These are phyloP conservation scores for Fibroporia radiculosa DNA, from an alignment of 768 basidiomycete species.

Conservation along the genomic window DNA sequence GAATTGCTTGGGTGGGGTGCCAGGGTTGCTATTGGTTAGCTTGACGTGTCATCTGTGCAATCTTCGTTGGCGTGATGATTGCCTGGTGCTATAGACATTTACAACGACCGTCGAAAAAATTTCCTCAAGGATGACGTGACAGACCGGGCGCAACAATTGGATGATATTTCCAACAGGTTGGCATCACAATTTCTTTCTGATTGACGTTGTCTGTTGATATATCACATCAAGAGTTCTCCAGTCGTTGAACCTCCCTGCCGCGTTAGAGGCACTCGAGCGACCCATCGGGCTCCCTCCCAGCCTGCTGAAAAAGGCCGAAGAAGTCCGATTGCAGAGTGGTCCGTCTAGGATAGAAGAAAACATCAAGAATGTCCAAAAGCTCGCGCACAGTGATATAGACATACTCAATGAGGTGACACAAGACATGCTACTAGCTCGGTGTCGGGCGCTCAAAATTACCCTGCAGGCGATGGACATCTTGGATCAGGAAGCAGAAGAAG, in stretches of 20 bases:
- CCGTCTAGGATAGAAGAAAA: conserved; percentile 61
- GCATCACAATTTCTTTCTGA: neutral
- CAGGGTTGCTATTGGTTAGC: conserved; percentile 76
- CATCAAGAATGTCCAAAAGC: conserved; percentile 62
- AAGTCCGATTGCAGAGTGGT: conserved; percentile 75
- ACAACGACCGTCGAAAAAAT: conserved; percentile 71
- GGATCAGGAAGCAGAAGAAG: conserved; percentile 85
- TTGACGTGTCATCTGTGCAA: neutral
- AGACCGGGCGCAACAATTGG: conserved; percentile 52
- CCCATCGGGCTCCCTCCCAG: conserved; percentile 87
- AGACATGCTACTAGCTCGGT: neutral
- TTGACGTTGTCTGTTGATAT: neutral
- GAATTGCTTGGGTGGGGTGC: conserved; percentile 84
- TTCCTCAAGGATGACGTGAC: conserved; percentile 63
- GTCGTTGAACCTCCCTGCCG: conserved; percentile 71
- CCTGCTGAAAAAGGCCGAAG: conserved; percentile 75
- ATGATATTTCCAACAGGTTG: conserved; percentile 54
- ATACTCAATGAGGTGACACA: conserved; percentile 67
- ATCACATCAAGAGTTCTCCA: conserved; percentile 46
- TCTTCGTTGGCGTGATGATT: neutral
- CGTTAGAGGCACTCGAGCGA: conserved; percentile 81
- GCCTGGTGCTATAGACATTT: conserved; percentile 51
- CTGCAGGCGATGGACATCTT: conserved; percentile 78
- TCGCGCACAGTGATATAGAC: conserved; percentile 52
- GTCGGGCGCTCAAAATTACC: too few species aligned